Percentiles rank a stretch among this genome's conserved stretches.
These are phyloP conservation scores for Penicillium lagena DNA, from an alignment of 495 filamentous ascomycete species.

Conservation along the genomic window DNA sequence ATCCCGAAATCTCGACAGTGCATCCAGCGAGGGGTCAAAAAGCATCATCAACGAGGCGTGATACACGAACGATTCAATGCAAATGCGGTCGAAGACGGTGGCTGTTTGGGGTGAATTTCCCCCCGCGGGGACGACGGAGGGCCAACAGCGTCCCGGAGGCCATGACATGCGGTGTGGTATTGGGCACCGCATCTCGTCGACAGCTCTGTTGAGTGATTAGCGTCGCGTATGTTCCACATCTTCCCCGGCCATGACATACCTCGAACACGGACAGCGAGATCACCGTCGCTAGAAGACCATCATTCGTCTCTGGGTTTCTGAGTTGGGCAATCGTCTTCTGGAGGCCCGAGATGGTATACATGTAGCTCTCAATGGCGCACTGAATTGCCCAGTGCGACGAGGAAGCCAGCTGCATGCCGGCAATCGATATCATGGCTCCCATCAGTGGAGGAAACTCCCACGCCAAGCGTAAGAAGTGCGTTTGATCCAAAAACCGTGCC, in stretches of 20 bases:
- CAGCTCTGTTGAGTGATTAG: neutral
- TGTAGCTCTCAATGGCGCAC: conserved; percentile 4
- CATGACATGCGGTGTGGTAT: conserved; percentile 2
- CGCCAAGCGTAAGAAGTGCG: conserved; percentile 5
- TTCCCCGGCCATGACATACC: neutral
- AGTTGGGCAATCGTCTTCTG: neutral
- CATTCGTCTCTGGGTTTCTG: neutral
- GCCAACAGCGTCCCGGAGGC: conserved; percentile 3
- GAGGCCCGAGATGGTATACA: conserved; percentile 1
- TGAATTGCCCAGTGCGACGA: neutral
- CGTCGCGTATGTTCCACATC: neutral
- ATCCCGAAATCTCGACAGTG: neutral
- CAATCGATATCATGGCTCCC: conserved; percentile 8
- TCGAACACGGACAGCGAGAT: conserved; percentile 9
- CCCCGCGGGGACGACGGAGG: neutral
- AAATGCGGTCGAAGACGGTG: conserved; percentile 10
- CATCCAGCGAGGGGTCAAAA: conserved; percentile 9
- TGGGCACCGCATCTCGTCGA: conserved; percentile 1
- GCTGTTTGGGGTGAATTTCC: neutral
- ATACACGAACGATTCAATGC: conserved; percentile 10
- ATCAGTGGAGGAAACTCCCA: conserved; percentile 9
- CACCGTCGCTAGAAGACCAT: conserved; percentile 5
- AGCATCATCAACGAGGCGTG: conserved; percentile 11
- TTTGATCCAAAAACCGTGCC: conserved; percentile 3
- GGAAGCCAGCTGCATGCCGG: conserved; percentile 7